A percentile compares a stretch with the other conserved stretches of the same genome.
Conservation (phyloP, 352 stramenopile genomes). For the Globisporangium paddicum region DNA sequence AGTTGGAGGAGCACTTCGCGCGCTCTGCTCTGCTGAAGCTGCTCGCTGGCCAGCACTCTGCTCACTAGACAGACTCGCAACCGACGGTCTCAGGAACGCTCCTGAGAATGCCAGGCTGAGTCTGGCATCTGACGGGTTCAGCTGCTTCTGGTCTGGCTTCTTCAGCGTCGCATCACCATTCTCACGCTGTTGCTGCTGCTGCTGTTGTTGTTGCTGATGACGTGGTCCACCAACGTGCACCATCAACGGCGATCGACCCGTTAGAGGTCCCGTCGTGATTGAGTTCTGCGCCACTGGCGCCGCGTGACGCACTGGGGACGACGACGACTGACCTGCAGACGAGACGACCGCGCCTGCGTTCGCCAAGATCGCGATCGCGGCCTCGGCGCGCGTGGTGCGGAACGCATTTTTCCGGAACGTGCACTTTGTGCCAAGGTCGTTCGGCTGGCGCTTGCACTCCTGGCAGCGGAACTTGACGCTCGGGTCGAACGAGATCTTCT, state of each 20-base stretch:
- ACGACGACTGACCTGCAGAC: too few species aligned
- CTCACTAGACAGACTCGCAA: background rate
- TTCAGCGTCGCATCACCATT: background rate
- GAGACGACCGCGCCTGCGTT: background rate
- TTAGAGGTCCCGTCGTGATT: background rate
- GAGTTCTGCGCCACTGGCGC: background rate
- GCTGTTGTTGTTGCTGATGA: background rate
- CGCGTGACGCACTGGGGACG: background rate
- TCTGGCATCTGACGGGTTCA: background rate
- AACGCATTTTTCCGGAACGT: background rate
- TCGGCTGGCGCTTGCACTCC: constrained; percentile 9
- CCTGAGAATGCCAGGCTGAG: background rate
- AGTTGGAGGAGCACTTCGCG: background rate
- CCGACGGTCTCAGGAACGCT: background rate
- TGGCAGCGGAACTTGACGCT: constrained; percentile 10
- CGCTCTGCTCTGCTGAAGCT: background rate
- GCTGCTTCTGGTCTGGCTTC: background rate
- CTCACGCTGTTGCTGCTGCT: background rate
- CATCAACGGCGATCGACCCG: background rate
- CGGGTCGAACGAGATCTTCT: constrained; percentile 10
- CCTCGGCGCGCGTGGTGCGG: background rate
- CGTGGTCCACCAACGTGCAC: background rate
- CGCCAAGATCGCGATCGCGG: constrained; percentile 1
- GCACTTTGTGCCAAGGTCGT: constrained; percentile 8
- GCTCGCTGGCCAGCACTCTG: background rate